A percentile compares a stretch with the other conserved stretches of the same genome.
Evolutionary conservation across 257 asterid genomes (phyloP).

Genomic region (Solanum megistacrolobum): DNA sequence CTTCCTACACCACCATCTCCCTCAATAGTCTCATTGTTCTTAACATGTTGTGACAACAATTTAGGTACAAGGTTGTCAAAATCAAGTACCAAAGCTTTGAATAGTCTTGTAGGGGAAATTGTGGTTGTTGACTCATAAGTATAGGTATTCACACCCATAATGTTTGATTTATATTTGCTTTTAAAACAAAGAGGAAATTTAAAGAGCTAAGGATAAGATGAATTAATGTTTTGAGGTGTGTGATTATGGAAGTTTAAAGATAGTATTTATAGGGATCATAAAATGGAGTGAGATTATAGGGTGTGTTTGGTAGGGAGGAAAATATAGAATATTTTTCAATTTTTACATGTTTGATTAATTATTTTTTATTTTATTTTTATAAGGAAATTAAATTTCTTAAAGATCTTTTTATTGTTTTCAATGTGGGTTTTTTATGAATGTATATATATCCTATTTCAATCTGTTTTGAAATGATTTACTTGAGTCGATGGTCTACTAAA

Average conservation of each 20-base stretch:
- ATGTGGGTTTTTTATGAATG: too few relatives aligned
- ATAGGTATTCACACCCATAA: constrained; percentile 1
- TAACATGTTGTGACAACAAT: not conserved
- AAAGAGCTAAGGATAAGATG: not conserved
- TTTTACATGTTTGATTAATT: too few relatives aligned
- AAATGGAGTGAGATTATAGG: not conserved
- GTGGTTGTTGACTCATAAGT: not conserved
- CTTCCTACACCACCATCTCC: not conserved
- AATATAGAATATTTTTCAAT: too few relatives aligned
- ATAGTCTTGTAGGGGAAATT: not conserved
- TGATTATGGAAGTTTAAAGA: not conserved
- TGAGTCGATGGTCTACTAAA: too few relatives aligned
- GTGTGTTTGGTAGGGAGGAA: not conserved
- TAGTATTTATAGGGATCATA: not conserved
- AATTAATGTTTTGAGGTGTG: not conserved
- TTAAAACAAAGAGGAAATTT: too few relatives aligned
- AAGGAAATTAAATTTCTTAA: too few relatives aligned
- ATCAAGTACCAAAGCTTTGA: not conserved
- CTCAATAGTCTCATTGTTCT: not conserved
- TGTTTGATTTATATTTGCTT: not conserved
- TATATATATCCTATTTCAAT: too few relatives aligned
- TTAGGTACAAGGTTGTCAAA: not conserved
- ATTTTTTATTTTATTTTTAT: too few relatives aligned
- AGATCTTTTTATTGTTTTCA: too few relatives aligned
- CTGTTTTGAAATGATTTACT: too few relatives aligned